These are phyloP conservation scores for Candida sp. DNA, from an alignment of 1,139 yeast species.

Conservation along the genomic window DNA sequence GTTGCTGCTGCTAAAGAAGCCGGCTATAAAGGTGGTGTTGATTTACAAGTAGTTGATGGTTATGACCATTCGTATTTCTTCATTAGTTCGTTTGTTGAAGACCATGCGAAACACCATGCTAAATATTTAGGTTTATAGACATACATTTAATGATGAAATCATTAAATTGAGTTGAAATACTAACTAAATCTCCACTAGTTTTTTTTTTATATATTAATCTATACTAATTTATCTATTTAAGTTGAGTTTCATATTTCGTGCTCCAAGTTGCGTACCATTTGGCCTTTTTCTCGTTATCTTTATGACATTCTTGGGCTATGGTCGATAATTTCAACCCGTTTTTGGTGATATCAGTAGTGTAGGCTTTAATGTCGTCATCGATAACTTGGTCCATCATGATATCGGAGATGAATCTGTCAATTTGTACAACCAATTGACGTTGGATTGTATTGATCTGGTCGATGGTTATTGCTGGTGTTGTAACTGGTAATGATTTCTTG, in stretches of 20 bases:
- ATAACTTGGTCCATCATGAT: slow-evolving; percentile 43
- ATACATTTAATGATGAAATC: neutral
- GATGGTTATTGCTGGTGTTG: slow-evolving; percentile 28
- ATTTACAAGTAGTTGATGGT: slow-evolving; percentile 68
- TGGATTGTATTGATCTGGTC: slow-evolving; percentile 34
- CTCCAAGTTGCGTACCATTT: slow-evolving; percentile 55
- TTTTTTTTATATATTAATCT: no score
- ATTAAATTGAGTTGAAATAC: slow-evolving; percentile 1
- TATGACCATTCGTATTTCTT: slow-evolving; percentile 92
- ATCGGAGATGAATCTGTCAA: slow-evolving; percentile 47
- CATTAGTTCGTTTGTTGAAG: slow-evolving; percentile 74
- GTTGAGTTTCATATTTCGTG: slow-evolving; percentile 16
- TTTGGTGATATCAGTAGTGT: slow-evolving; percentile 21
- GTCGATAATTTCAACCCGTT: slow-evolving; percentile 28
- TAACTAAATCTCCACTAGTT: no score
- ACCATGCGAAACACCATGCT: slow-evolving; percentile 87
- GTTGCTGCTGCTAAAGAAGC: slow-evolving; percentile 60
- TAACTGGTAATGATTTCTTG: slow-evolving; percentile 49
- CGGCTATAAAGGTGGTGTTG: slow-evolving; percentile 57
- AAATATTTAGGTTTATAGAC: slow-evolving; percentile 57
- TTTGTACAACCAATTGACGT: slow-evolving; percentile 25
- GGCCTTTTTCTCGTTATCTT: slow-evolving; percentile 34
- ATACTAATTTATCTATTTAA: neutral
- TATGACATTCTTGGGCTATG: slow-evolving; percentile 35
- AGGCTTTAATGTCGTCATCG: slow-evolving; percentile 24